Evolutionary conservation across 352 stramenopile genomes (phyloP).

Genomic region (Elongisporangium anandrum): DNA sequence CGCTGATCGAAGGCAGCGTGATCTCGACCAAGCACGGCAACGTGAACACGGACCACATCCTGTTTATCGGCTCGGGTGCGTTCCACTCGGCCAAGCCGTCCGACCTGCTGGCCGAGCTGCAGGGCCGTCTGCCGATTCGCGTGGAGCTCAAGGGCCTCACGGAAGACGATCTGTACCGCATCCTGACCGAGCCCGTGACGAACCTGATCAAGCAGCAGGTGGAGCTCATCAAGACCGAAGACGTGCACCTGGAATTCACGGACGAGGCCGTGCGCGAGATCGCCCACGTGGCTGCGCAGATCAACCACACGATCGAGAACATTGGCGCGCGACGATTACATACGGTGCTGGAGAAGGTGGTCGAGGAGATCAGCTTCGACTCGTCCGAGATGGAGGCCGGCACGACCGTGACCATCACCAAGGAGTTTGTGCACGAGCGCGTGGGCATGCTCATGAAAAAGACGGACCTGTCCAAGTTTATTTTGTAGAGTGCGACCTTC

Average conservation of each 20-base stretch:
- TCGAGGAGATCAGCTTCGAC: conserved; percentile 99
- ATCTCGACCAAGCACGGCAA: conserved; percentile 99
- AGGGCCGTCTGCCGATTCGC: conserved; percentile 97
- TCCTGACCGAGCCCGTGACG: conserved; percentile 98
- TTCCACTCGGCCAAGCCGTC: conserved; percentile 98
- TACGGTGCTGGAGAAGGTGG: conserved; percentile 97
- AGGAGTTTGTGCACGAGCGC: conserved; percentile 92
- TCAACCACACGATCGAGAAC: conserved; percentile 98
- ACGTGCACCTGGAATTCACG: conserved; percentile 94
- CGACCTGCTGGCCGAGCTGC: conserved; percentile 97
- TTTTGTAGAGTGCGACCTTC: conserved; percentile 82
- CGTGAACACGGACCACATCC: conserved; percentile 99
- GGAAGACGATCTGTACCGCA: conserved; percentile 98
- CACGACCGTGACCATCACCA: conserved; percentile 89
- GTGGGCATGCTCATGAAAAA: conserved; percentile 94
- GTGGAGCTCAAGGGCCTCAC: conserved; percentile 98
- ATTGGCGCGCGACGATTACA: conserved; percentile 98
- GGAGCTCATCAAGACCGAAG: conserved; percentile 97
- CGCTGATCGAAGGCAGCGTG: conserved; percentile 97
- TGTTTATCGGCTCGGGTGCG: conserved; percentile 97
- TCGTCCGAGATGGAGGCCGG: conserved; percentile 89
- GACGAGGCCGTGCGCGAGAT: conserved; percentile 98
- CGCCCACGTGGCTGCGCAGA: conserved; percentile 91
- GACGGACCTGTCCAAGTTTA: conserved; percentile 97
- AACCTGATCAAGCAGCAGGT: conserved; percentile 98